A percentile compares a stretch with the other conserved stretches of the same genome.
Conservation (phyloP, 371 early-diverging fungal species). For the Mucor piriformis region DNA sequence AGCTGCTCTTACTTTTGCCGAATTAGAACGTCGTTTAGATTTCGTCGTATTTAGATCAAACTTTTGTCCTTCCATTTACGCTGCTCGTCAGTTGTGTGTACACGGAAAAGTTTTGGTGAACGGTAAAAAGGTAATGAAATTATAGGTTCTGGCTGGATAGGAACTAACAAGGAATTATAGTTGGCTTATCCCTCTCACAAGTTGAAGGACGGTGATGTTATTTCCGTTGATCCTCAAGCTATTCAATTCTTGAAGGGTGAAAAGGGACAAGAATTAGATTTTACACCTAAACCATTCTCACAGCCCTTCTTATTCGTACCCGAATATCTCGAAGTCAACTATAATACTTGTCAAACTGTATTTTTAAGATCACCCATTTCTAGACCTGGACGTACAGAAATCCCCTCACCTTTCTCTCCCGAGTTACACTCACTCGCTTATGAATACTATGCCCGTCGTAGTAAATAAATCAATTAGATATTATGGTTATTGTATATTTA, state of each 20-base stretch:
- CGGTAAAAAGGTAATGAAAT: slow-evolving; percentile 73
- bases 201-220: slow-evolving; percentile 88
- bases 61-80: slow-evolving; percentile 85
- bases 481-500: too few relatives aligned
- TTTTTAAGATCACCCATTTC: slow-evolving; percentile 89
- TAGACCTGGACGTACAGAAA: slow-evolving; percentile 84
- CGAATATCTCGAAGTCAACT: slow-evolving; percentile 96
- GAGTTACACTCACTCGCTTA: slow-evolving; percentile 88
- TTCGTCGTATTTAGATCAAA: slow-evolving; percentile 90
- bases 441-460: slow-evolving; percentile 82
- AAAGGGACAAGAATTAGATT: slow-evolving; percentile 62
- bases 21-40: slow-evolving; percentile 91
- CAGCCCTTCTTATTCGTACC: slow-evolving; percentile 97
- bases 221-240: slow-evolving; percentile 80
- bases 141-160: too few relatives aligned
- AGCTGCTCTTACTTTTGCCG: slow-evolving; percentile 83
- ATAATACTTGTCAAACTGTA: slow-evolving; percentile 86
- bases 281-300: slow-evolving; percentile 78
- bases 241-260: slow-evolving; percentile 74
- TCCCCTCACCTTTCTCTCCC: slow-evolving; percentile 93
- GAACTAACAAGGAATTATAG: too few relatives aligned
- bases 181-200: slow-evolving; percentile 75
- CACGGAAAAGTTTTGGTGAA: slow-evolving; percentile 92
- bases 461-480: slow-evolving; percentile 34
- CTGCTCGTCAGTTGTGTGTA: slow-evolving; percentile 82